Base-by-base conservation (phyloP, 2,329 filamentous ascomycete genomes). In the Aspergillus aculeatinus region DNA sequence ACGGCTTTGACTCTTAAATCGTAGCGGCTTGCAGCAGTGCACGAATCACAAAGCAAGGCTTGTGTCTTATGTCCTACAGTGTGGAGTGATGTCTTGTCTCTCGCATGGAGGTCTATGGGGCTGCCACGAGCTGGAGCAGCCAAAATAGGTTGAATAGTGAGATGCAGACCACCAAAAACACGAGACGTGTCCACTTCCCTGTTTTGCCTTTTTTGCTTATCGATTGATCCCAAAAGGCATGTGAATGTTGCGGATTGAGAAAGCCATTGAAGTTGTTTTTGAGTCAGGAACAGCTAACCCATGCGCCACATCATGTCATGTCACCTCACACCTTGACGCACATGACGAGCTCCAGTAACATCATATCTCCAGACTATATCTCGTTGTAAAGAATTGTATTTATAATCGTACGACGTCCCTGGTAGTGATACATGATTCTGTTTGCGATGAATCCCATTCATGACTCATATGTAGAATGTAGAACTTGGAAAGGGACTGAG, bases 271-370 rank as follows among this genome's bases (percentile, higher is more conserved):
- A 6, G 52, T 10, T 29, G 27, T 29, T 29, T 29, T 31, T 31
- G 39, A 48, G n/a, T 25, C 5, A 25, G 53, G 53, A 48, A 55
- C 21, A 31, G 27, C 14, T 25, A 48, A 31, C n/a, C 42, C 19
- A 48, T 47, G 42, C 47, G 53, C 48, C 53, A 55, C 53, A 55
- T 47, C 53, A 55, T 47, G 16, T 48, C 44, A 23, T n/a, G 42
- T 55, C 53, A 55, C 53, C 53, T 55, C 52, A 55, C 23, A 25
- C 39, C 16, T 19, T 11, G 16, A n/a, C 4, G 12, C 53, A 23
- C 25, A 19, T 35, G 44, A 47, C 19, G 27, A 48, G 35, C 27
- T 48, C 12, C 3, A 55, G 5, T 21, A 21, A 11, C 9, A 16
- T 31, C 19, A 0, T 35, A 16, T 12, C n/a, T 31, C 7, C 51